Evolutionary conservation across 2,329 filamentous ascomycete species (phyloP).

Genomic region (Xylaria sp.): DNA sequence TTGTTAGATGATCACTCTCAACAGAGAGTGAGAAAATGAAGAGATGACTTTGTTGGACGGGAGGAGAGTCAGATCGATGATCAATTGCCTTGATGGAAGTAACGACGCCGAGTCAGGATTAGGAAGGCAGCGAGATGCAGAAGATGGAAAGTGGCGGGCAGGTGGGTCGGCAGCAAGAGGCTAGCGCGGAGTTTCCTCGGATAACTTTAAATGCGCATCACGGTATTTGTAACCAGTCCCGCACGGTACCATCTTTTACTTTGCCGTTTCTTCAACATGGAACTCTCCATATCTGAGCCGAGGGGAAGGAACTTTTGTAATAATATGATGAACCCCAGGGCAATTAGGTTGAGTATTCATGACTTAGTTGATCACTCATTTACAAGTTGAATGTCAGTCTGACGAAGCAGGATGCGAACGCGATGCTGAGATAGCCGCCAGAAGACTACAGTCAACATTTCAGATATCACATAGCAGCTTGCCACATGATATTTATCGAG

Average conservation of each 20-base stretch:
- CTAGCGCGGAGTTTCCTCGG: constrained; percentile 32
- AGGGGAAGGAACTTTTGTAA: no score
- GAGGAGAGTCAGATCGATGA: constrained; percentile 9
- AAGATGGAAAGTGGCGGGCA: constrained; percentile 30
- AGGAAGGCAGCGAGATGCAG: constrained; percentile 18
- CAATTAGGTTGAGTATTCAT: no score
- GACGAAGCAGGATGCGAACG: no score
- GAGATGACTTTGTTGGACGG: constrained; percentile 7
- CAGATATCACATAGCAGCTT: no score
- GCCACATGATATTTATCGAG: no score
- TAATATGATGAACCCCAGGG: no score
- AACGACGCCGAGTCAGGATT: constrained; percentile 17
- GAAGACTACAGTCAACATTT: no score
- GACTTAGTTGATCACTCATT: no score
- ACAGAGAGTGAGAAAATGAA: neutral
- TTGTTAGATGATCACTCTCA: neutral
- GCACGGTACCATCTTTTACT: neutral
- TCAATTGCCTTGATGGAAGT: constrained; percentile 11
- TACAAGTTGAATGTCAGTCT: no score
- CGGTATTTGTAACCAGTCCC: neutral
- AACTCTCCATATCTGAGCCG: no score
- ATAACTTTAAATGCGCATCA: neutral
- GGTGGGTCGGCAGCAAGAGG: constrained; percentile 26
- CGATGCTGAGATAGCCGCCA: no score
- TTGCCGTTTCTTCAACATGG: no score